phyloP scores from a whole-genome alignment of 208 protist genomes.

The Crithidia mellificae region DNA sequence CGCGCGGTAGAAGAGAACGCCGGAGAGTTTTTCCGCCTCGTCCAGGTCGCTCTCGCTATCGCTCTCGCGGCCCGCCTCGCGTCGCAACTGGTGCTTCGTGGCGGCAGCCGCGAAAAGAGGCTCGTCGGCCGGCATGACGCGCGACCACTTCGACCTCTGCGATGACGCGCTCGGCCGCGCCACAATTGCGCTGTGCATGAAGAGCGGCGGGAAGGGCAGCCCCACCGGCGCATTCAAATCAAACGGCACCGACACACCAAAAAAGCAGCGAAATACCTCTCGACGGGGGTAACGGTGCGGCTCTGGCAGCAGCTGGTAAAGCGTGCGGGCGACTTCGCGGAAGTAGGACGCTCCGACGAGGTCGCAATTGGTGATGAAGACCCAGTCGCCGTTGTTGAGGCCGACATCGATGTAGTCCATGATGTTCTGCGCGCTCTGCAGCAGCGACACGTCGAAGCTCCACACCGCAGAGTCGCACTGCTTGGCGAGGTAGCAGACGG shows the following conservation, averaged over 20 bases:
- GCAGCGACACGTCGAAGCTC: constrained; percentile 67
- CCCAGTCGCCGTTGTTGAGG: constrained; percentile 89
- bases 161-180: constrained; percentile 38
- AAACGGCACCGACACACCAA: constrained; percentile 64
- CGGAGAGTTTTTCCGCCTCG: constrained; percentile 64
- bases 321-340: constrained; percentile 66
- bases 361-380: constrained; percentile 84
- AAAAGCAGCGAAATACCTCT: constrained; percentile 83
- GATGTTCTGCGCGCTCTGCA: constrained; percentile 68
- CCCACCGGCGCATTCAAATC: constrained; percentile 60
- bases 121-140: constrained; percentile 56
- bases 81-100: constrained; percentile 58
- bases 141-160: constrained; percentile 59
- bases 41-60: constrained; percentile 89
- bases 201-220: constrained; percentile 73
- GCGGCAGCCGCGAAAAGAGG: constrained; percentile 43
- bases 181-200: constrained; percentile 75
- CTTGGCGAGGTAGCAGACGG: constrained; percentile 67
- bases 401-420: constrained; percentile 91
- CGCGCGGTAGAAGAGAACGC: constrained; percentile 78
- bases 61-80: constrained; percentile 67
- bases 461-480: constrained; percentile 71
- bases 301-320: constrained; percentile 78
- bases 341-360: constrained; percentile 54
- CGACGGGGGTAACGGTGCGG: constrained; percentile 79